Percentiles rank a stretch among this genome's conserved stretches.
phyloP scores from a whole-genome alignment of 2,329 filamentous ascomycete genomes.

The Beauveria caledonica region DNA sequence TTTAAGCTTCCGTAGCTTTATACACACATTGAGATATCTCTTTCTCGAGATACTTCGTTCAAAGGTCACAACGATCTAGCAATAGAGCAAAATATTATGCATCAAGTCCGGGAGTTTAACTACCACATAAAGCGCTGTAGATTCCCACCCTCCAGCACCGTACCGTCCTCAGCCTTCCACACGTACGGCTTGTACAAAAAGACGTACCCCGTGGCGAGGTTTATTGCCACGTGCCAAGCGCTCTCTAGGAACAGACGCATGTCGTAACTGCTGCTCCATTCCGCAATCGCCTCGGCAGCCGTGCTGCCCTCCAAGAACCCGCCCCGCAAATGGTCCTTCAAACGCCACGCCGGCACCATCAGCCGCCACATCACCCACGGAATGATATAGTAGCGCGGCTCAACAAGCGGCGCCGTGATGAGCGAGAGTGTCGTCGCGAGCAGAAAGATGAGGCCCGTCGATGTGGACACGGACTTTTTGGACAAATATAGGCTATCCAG shows the following conservation, averaged over 20 bases:
- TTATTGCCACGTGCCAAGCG: slow-evolving; percentile 58
- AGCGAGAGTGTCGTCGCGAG: slow-evolving; percentile 68
- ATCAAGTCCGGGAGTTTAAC: not conserved
- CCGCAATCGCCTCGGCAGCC: not conserved
- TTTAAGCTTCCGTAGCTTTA: not conserved
- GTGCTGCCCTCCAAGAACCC: not conserved
- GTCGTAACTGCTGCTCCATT: slow-evolving; percentile 25
- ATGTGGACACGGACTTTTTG: slow-evolving; percentile 32
- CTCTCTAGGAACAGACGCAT: slow-evolving; percentile 53
- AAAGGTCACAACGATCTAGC: not conserved
- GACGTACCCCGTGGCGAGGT: slow-evolving; percentile 58
- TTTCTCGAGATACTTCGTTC: too few species aligned
- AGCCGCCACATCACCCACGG: slow-evolving; percentile 92
- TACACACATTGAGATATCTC: not conserved
- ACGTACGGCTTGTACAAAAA: slow-evolving; percentile 62
- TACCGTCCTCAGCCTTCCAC: slow-evolving; percentile 51
- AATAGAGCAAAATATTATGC: not conserved
- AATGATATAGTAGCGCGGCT: slow-evolving; percentile 92
- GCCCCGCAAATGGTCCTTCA: not conserved
- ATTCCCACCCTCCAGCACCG: slow-evolving; percentile 43
- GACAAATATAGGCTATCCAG: slow-evolving; percentile 21
- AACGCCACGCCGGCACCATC: slow-evolving; percentile 52
- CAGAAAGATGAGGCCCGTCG: slow-evolving; percentile 50
- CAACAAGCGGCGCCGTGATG: slow-evolving; percentile 82
- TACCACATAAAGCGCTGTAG: slow-evolving; percentile 80